Percentiles rank a stretch among this genome's conserved stretches.
Conservation (phyloP, 352 stramenopile genomes). For the Saprolegnia diclina region DNA sequence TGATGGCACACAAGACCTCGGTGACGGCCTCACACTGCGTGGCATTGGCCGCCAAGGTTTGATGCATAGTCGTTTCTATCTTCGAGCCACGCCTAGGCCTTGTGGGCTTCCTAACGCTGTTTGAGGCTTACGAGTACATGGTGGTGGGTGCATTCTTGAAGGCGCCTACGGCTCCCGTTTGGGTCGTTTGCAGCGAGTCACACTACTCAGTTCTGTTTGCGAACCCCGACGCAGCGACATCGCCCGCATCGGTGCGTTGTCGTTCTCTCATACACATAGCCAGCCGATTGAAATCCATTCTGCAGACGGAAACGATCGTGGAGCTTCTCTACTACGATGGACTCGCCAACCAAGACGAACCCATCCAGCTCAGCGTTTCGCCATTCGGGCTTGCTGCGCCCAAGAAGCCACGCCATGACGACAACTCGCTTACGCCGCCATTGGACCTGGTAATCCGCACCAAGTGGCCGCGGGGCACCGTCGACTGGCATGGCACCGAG, state of each 20-base stretch:
- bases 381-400: slow-evolving; percentile 25
- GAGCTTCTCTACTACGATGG: slow-evolving; percentile 88
- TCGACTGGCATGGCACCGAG: slow-evolving; percentile 87
- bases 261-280: too few relatives aligned
- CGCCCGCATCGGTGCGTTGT: background rate
- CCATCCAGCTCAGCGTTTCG: slow-evolving; percentile 59
- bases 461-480: slow-evolving; percentile 64
- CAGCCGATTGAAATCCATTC: background rate
- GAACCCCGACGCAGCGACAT: slow-evolving; percentile 20
- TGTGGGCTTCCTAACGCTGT: slow-evolving; percentile 88
- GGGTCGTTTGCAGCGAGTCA: slow-evolving; percentile 89
- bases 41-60: slow-evolving; percentile 40
- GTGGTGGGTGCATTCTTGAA: slow-evolving; percentile 80
- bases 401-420: slow-evolving; percentile 38
- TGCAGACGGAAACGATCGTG: slow-evolving; percentile 28
- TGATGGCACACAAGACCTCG: slow-evolving; percentile 82
- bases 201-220: slow-evolving; percentile 89
- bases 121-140: slow-evolving; percentile 88
- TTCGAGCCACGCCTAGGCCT: slow-evolving; percentile 29
- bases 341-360: slow-evolving; percentile 84
- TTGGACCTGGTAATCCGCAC: slow-evolving; percentile 88
- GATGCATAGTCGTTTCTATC: background rate
- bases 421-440: slow-evolving; percentile 59
- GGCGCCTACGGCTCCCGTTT: slow-evolving; percentile 65
- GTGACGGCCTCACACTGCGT: slow-evolving; percentile 64